Conservation (phyloP, 257 asterid genomes). For the Phtheirospermum japonicum region DNA sequence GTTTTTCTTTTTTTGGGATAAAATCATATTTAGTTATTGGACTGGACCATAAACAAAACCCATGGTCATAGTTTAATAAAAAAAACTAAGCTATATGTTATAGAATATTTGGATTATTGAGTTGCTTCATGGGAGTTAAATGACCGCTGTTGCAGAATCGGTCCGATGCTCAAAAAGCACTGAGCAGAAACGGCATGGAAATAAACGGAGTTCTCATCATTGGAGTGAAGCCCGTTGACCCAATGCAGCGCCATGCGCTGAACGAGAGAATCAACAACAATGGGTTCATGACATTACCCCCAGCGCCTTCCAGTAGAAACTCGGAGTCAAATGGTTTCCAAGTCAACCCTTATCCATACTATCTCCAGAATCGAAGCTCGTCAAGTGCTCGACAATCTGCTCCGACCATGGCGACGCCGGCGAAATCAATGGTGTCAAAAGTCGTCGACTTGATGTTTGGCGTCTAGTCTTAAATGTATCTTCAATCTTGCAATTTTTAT, state of each 20-base stretch:
- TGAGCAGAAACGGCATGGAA: slow-evolving; percentile 73
- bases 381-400: slow-evolving; percentile 43
- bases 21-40: not conserved
- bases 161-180: slow-evolving; percentile 88
- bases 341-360: slow-evolving; percentile 55
- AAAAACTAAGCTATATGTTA: not conserved
- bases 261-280: slow-evolving; percentile 67
- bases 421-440: slow-evolving; percentile 82
- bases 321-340: slow-evolving; percentile 47
- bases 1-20: too few relatives aligned
- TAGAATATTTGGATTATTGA: not conserved
- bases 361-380: slow-evolving; percentile 61
- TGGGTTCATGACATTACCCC: slow-evolving; percentile 79
- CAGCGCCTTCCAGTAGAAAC: slow-evolving; percentile 48
- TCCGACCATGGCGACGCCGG: slow-evolving; percentile 83
- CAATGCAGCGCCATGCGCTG: slow-evolving; percentile 68
- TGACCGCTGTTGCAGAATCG: slow-evolving; percentile 51
- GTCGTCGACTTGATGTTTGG: slow-evolving; percentile 94
- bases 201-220: slow-evolving; percentile 86
- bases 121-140: not conserved
- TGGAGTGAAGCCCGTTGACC: slow-evolving; percentile 91
- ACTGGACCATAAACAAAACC: not conserved
- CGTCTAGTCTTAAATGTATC: slow-evolving; percentile 36
- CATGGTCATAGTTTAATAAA: slow-evolving; percentile 5
- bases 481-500: not conserved